Conservation (phyloP, 2,329 filamentous ascomycete genomes). For the Drechslerella dactyloides region DNA sequence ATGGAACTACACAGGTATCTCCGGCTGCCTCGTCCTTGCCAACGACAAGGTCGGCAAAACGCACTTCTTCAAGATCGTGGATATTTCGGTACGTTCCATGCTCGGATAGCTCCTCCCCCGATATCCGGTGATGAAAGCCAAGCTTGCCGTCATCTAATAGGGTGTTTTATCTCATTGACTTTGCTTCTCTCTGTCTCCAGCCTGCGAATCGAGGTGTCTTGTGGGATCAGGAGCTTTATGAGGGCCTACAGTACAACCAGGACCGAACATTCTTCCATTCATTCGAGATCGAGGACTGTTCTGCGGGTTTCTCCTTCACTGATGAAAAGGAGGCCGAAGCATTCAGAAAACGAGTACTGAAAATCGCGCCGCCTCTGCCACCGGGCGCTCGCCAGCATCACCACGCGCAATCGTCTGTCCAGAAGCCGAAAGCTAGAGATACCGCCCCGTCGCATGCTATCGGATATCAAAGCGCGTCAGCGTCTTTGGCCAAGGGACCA, state of each 20-base stretch:
- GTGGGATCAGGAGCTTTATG: constrained; percentile 98
- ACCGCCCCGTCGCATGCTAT: constrained; percentile 72
- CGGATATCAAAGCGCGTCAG: constrained; percentile 59
- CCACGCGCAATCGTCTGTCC: constrained; percentile 16
- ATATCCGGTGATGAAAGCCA: background rate
- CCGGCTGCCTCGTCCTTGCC: constrained; percentile 87
- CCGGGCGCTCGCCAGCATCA: constrained; percentile 31
- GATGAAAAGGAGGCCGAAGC: constrained; percentile 98
- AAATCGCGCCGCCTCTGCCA: constrained; percentile 68
- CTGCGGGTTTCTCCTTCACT: constrained; percentile 87
- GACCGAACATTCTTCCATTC: constrained; percentile 97
- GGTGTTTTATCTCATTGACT: background rate
- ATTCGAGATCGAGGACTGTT: constrained; percentile 91
- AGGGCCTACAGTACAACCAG: constrained; percentile 92
- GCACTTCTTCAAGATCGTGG: constrained; percentile 96
- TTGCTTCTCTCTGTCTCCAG: background rate
- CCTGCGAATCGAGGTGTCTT: constrained; percentile 75
- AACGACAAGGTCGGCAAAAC: constrained; percentile 95
- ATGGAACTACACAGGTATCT: constrained; percentile 95
- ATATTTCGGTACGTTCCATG: constrained; percentile 74
- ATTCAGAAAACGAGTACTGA: constrained; percentile 98
- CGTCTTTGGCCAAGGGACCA: constrained; percentile 43
- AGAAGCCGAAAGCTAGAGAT: constrained; percentile 76
- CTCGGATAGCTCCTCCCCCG: constrained; percentile 56
- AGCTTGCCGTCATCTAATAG: background rate